Base-by-base conservation (phyloP, 305 asterid species). In the Striga hermonthica region DNA sequence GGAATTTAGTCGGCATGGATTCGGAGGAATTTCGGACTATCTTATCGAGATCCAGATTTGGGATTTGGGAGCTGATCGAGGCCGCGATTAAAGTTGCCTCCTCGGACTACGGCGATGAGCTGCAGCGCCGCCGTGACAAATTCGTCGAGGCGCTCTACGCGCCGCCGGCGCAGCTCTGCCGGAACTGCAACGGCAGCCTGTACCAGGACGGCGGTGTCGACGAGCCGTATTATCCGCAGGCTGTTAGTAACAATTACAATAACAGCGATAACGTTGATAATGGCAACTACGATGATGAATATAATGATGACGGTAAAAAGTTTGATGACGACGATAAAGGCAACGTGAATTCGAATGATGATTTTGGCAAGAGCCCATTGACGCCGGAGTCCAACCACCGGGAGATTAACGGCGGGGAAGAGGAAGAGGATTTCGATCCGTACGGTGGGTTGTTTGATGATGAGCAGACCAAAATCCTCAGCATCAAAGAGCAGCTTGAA, bases 11-110 rank as follows among this genome's bases (percentile, higher is more conserved):
- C 65, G 63, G 9, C 56, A 89, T 89, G 96, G 90, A 89, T 81
- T 71, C 85, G 64, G 85, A 80, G 28, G 89, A 83, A 52, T 72
- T 89, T 40, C 78, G 95, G 7, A 64, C 70, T 72, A 73, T 89
- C 67, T 65, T 86, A 65, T 81, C 87, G 62, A 76, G 76, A 70
- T 80, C 96, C 8, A 75, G 81, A 48, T 77, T 72, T 40, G 90
- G 81, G 12, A 80, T 89, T 3, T 89, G 96, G 96, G 60, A 82
- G 62, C 39, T 89, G 68, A 86, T 89, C 22, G 85, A 84, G 22
- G 56, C 90, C 62, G 96, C 96, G 69, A 81, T 89, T 64, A 49
- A 61, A 57, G 85, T 89, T 35, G 96, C 95, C 9, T 57, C 77
- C 10, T 35, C 77, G 41, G 96, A 89, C 75, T 76, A 72, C 74